A percentile compares a stretch with the other conserved stretches of the same genome.
These are phyloP conservation scores for Colletotrichum truncatum DNA, from an alignment of 2,329 filamentous ascomycete genomes.

Conservation along the genomic window DNA sequence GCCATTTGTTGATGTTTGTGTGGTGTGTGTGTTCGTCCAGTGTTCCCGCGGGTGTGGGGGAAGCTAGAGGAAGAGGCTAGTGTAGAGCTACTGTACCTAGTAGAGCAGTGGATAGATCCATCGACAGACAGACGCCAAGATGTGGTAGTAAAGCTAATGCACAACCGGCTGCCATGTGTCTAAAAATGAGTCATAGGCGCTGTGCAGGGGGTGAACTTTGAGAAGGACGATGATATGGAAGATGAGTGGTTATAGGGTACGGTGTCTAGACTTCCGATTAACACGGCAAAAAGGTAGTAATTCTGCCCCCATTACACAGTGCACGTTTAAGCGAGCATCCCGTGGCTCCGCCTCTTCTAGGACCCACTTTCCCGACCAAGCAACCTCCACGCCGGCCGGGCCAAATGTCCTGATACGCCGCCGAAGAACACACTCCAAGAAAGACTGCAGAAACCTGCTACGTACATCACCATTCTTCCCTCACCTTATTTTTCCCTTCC, in stretches of 20 bases:
- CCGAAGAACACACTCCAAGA: background rate
- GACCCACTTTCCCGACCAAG: background rate
- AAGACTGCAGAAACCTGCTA: background rate
- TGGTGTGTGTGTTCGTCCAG: conserved; percentile 17
- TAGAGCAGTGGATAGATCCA: no score
- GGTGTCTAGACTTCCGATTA: background rate
- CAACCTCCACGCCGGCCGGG: background rate
- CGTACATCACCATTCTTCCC: background rate
- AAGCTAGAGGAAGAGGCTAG: background rate
- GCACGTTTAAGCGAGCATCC: background rate
- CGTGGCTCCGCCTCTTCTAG: background rate
- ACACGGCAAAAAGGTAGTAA: no score
- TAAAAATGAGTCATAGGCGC: conserved; percentile 44
- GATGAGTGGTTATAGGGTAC: conserved; percentile 17
- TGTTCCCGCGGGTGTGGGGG: background rate
- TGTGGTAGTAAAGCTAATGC: conserved; percentile 14
- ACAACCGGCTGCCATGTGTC: conserved; percentile 38
- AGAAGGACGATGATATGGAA: conserved; percentile 16
- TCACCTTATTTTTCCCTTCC: background rate
- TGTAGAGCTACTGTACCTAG: no score
- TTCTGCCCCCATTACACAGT: no score
- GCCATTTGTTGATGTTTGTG: conserved; percentile 22
- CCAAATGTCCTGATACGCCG: conserved; percentile 2
- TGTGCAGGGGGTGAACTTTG: conserved; percentile 15
- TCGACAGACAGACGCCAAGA: background rate